Conservation (phyloP, 805 yeast species). For the Wickerhamomyces rabaulensis region DNA sequence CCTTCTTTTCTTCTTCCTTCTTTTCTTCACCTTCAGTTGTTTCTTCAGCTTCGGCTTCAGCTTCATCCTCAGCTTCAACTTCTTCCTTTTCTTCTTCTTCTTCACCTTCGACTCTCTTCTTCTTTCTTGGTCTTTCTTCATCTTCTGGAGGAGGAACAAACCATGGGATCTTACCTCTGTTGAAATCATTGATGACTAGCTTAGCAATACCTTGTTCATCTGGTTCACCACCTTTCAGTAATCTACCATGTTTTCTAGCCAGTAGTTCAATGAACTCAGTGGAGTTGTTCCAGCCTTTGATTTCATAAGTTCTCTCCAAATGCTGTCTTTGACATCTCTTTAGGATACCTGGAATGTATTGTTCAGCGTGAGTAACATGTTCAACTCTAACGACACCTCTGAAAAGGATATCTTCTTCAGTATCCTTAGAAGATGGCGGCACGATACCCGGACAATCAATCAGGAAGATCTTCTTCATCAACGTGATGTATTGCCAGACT, state of each 20-base stretch:
- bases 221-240: slow-evolving; percentile 96
- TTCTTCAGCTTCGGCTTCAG: slow-evolving; percentile 13
- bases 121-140: slow-evolving; percentile 35
- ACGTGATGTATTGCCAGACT: slow-evolving; percentile 97
- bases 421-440: slow-evolving; percentile 87
- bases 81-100: slow-evolving; percentile 8
- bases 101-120: slow-evolving; percentile 23
- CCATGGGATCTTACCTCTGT: slow-evolving; percentile 98
- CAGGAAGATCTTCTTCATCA: slow-evolving; percentile 91
- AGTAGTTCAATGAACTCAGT: slow-evolving; percentile 83
- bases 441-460: slow-evolving; percentile 99
- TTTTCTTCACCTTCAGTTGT: slow-evolving; percentile 15
- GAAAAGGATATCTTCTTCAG: slow-evolving; percentile 86
- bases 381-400: slow-evolving; percentile 99
- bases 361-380: slow-evolving; percentile 93
- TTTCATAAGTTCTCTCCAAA: slow-evolving; percentile 91
- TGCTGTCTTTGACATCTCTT: slow-evolving; percentile 83
- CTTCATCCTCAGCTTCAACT: slow-evolving; percentile 6
- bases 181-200: slow-evolving; percentile 86
- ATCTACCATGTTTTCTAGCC: slow-evolving; percentile 90
- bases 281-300: slow-evolving; percentile 79
- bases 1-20: slow-evolving; percentile 8
- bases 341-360: slow-evolving; percentile 83
- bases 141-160: slow-evolving; percentile 90
- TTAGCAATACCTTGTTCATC: slow-evolving; percentile 93